Conservation (phyloP, 208 protist species). For the Zelonia costaricensis region DNA sequence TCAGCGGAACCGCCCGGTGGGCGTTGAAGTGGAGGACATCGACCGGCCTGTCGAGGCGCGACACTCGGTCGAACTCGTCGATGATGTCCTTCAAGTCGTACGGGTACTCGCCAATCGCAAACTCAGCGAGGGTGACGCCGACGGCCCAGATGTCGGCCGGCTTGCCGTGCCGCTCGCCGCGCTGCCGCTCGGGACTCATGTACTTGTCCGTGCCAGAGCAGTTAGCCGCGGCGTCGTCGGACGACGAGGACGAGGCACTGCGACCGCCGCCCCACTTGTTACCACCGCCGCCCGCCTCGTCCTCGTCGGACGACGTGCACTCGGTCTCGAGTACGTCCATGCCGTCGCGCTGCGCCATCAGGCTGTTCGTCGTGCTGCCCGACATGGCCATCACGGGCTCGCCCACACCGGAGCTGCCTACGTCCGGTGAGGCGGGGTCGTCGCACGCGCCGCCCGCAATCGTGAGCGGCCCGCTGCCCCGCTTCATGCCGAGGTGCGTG, state of each 20-base stretch:
- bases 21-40: conserved; percentile 36
- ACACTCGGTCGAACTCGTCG: conserved; percentile 72
- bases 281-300: neutral
- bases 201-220: conserved; percentile 90
- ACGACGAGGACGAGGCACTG: conserved; percentile 15
- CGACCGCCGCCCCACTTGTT: neutral
- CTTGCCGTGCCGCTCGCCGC: conserved; percentile 74
- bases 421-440: conserved; percentile 9
- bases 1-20: conserved; percentile 42
- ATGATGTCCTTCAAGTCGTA: conserved; percentile 55
- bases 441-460: no score
- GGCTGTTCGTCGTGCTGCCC: conserved; percentile 15
- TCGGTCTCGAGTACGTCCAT: conserved; percentile 31
- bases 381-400: conserved; percentile 1
- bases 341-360: conserved; percentile 26
- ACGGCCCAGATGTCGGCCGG: conserved; percentile 89
- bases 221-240: conserved; percentile 12
- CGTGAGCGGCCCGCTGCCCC: no score
- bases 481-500: no score
- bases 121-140: conserved; percentile 88
- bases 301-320: conserved; percentile 18
- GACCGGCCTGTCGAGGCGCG: conserved; percentile 49
- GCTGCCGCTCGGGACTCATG: conserved; percentile 90
- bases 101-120: conserved; percentile 82
- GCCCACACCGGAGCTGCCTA: neutral